Conservation (phyloP, 2,329 filamentous ascomycete species). For the Aureobasidium sp. region DNA sequence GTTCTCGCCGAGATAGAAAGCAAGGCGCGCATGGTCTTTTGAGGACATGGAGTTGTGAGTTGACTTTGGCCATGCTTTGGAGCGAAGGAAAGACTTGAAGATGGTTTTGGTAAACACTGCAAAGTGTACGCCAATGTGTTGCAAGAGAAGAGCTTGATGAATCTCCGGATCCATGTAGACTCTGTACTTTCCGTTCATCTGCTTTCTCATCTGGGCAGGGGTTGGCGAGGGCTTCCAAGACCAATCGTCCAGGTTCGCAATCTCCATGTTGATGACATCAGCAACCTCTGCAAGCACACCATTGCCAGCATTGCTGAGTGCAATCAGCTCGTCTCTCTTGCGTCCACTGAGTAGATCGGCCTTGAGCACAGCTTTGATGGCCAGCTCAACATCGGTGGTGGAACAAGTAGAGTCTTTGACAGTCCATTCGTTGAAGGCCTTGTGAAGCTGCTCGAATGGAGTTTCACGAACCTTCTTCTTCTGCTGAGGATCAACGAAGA, state of each 20-base stretch:
- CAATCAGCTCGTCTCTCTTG: conserved; percentile 42
- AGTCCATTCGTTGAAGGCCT: conserved; percentile 19
- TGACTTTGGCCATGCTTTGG: conserved; percentile 34
- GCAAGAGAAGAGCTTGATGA: conserved; percentile 46
- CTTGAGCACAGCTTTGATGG: conserved; percentile 41
- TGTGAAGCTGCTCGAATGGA: conserved; percentile 26
- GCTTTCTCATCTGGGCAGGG: conserved; percentile 41
- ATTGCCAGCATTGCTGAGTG: conserved; percentile 38
- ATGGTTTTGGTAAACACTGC: conserved; percentile 38
- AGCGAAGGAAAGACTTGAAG: conserved; percentile 30
- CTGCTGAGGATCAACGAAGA: conserved; percentile 35
- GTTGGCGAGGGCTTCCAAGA: conserved; percentile 40
- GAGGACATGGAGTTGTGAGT: conserved; percentile 26
- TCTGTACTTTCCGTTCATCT: conserved; percentile 50
- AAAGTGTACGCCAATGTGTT: conserved; percentile 47
- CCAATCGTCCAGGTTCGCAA: conserved; percentile 44
- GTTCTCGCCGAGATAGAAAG: conserved; percentile 34
- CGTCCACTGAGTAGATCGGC: conserved; percentile 44
- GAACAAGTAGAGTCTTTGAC: conserved; percentile 29
- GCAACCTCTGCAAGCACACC: conserved; percentile 45
- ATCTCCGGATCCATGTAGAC: conserved; percentile 53
- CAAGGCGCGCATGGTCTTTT: conserved; percentile 33
- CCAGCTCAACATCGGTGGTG: conserved; percentile 32
- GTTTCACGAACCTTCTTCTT: conserved; percentile 8
- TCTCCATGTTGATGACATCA: conserved; percentile 50